Evolutionary conservation across 441 rosid species (phyloP).

Genomic region (Lepidium campestre): DNA sequence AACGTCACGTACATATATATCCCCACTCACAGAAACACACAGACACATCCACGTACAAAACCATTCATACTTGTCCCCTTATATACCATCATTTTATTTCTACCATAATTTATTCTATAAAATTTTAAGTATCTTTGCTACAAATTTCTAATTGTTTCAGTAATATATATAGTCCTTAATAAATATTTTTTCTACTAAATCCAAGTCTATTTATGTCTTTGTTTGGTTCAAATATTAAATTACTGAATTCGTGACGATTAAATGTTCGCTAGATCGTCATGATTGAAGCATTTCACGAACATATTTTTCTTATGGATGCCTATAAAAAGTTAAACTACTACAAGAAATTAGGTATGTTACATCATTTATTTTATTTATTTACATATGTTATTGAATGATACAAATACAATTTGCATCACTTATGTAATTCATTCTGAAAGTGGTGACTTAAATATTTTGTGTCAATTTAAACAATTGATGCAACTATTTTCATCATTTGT

Average conservation of each 20-base stretch:
- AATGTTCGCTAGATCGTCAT: constrained; percentile 14
- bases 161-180: too few relatives aligned
- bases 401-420: too few relatives aligned
- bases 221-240: neutral
- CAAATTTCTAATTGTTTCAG: too few relatives aligned
- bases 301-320: constrained; percentile 15
- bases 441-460: too few relatives aligned
- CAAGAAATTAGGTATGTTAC: too few relatives aligned
- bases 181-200: too few relatives aligned
- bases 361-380: too few relatives aligned
- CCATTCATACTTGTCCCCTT: neutral
- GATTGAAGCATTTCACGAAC: constrained; percentile 16
- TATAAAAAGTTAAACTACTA: neutral
- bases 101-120: neutral
- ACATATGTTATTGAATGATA: too few relatives aligned
- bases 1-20: neutral
- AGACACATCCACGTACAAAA: constrained; percentile 12
- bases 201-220: neutral
- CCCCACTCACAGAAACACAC: constrained; percentile 14
- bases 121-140: neutral
- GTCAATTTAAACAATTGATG: too few relatives aligned
- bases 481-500: too few relatives aligned
- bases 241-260: neutral
- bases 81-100: constrained; percentile 11
- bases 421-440: too few relatives aligned